phyloP scores from a whole-genome alignment of 2,329 filamentous ascomycete species.

The Endocalyx cinctus region DNA sequence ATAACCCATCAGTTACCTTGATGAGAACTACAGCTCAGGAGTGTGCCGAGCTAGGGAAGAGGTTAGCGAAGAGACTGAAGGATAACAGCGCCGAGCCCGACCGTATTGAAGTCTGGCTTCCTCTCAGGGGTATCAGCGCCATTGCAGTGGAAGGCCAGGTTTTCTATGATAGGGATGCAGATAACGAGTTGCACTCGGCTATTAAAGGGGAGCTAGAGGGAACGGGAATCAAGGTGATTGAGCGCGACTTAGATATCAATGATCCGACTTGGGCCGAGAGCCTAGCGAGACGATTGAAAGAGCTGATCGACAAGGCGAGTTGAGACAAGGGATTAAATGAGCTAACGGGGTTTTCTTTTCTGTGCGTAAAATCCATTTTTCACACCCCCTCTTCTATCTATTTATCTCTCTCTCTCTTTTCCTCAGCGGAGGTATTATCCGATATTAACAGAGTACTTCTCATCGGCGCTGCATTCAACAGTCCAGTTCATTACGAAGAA shows the following conservation, averaged over 20 bases:
- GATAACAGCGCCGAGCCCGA: constrained; percentile 31
- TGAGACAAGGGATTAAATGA: too few relatives aligned
- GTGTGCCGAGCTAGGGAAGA: constrained; percentile 47
- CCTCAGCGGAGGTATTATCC: too few relatives aligned
- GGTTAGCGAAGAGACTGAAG: constrained; percentile 51
- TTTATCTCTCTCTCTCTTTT: too few relatives aligned
- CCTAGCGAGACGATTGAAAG: constrained; percentile 15
- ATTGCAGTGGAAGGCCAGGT: constrained; percentile 48
- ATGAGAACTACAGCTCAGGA: constrained; percentile 60
- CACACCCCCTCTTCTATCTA: too few relatives aligned
- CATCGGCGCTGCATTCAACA: too few relatives aligned
- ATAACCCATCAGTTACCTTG: constrained; percentile 63
- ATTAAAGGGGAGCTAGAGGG: constrained; percentile 44
- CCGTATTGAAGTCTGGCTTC: constrained; percentile 53
- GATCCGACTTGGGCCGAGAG: constrained; percentile 28
- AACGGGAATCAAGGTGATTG: constrained; percentile 43
- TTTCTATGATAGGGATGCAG: constrained; percentile 44
- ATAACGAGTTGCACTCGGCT: constrained; percentile 47
- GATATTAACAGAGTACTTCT: too few relatives aligned
- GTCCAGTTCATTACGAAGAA: too few relatives aligned
- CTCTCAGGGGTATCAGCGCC: constrained; percentile 56
- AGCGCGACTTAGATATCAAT: constrained; percentile 50
- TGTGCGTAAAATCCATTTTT: too few relatives aligned
- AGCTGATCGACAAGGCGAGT: constrained; percentile 12
- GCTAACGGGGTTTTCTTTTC: too few relatives aligned